phyloP scores from a whole-genome alignment of 495 filamentous ascomycete species.

The Xylaria sp. region DNA sequence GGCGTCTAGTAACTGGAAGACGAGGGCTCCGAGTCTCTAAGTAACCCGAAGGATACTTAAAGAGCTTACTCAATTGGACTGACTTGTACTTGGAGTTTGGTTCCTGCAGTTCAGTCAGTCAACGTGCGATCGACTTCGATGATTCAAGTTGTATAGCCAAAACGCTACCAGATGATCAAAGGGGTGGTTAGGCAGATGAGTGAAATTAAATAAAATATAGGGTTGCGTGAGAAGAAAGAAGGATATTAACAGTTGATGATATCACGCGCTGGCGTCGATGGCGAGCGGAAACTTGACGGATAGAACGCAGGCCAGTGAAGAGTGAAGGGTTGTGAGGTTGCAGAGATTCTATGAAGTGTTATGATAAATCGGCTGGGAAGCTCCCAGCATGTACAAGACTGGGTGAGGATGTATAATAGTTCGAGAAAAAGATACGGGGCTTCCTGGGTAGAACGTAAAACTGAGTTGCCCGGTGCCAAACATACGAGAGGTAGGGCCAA shows the following conservation, averaged over 20 bases:
- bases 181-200: not conserved
- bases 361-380: not conserved
- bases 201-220: not conserved
- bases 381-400: not conserved
- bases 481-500: slow-evolving; percentile 10
- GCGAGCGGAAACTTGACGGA: not conserved
- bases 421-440: not conserved
- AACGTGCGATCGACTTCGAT: not conserved
- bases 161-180: not conserved
- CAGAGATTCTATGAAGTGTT: not conserved
- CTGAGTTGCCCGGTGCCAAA: not conserved
- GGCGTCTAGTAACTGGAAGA: not conserved
- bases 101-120: slow-evolving; percentile 3
- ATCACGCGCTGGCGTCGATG: not conserved
- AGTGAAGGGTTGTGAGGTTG: not conserved
- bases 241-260: not conserved
- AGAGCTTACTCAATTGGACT: not conserved
- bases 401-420: not conserved
- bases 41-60: not conserved
- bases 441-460: not conserved
- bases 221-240: too few relatives aligned
- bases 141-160: not conserved
- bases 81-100: not conserved
- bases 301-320: not conserved
- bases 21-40: not conserved